Percentiles rank a stretch among this genome's conserved stretches.
Conservation (phyloP, 208 protist species). For the Leishmania major region DNA sequence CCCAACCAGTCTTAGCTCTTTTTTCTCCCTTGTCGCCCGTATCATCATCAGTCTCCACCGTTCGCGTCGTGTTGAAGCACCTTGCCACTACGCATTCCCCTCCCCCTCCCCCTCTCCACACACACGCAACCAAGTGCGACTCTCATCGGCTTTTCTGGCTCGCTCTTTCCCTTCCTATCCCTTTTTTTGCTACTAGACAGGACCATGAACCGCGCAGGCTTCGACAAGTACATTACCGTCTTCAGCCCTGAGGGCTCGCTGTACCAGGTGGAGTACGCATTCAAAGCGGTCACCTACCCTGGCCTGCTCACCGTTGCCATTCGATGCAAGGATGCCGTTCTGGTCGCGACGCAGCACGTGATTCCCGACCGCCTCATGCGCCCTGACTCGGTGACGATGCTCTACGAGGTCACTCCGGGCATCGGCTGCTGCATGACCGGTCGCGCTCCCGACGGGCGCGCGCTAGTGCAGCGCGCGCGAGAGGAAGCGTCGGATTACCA, state of each 20-base stretch:
- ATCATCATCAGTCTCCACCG: background rate
- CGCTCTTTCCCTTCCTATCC: background rate
- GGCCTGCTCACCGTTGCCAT: slow-evolving; percentile 97
- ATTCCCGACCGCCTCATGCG: slow-evolving; percentile 98
- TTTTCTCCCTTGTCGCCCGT: background rate
- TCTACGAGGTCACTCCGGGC: slow-evolving; percentile 94
- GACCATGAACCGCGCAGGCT: slow-evolving; percentile 87
- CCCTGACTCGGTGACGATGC: slow-evolving; percentile 94
- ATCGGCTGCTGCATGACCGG: slow-evolving; percentile 97
- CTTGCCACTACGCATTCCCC: background rate
- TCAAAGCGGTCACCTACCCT: slow-evolving; percentile 97
- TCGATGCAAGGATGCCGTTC: slow-evolving; percentile 92
- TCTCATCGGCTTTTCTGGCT: background rate
- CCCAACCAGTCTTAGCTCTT: background rate
- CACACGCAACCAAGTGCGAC: background rate
- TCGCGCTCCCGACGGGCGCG: slow-evolving; percentile 89
- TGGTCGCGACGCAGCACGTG: slow-evolving; percentile 98
- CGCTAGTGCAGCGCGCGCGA: slow-evolving; percentile 93
- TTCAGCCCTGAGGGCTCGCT: slow-evolving; percentile 99
- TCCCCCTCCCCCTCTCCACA: background rate
- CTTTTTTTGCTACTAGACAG: background rate
- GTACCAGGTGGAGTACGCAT: slow-evolving; percentile 99
- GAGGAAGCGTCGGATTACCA: slow-evolving; percentile 96
- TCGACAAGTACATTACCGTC: slow-evolving; percentile 99
- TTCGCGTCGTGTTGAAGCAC: background rate